Percentiles rank a stretch among this genome's conserved stretches.
Evolutionary conservation across 176 grass and related monocot genomes (phyloP).

Genomic region (Musa beccarii): DNA sequence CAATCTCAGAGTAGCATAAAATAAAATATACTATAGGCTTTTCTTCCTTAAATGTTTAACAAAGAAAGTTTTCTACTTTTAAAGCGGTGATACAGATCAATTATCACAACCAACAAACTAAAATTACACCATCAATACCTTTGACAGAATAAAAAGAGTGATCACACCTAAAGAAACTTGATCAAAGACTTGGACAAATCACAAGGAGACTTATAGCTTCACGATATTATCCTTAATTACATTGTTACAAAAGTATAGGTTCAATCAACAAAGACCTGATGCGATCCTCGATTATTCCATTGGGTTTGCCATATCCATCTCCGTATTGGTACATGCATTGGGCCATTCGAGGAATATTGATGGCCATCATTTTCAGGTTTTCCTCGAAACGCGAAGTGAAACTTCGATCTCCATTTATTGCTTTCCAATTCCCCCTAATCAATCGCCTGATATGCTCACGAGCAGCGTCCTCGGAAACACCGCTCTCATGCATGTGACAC

Average conservation of each 20-base stretch:
- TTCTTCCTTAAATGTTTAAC: too few relatives aligned
- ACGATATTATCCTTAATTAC: too few relatives aligned
- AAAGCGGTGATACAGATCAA: too few relatives aligned
- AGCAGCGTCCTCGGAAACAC: background rate
- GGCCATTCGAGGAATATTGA: background rate
- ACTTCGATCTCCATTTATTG: background rate
- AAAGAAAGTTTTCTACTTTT: too few relatives aligned
- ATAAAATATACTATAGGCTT: too few relatives aligned
- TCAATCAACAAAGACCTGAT: slow-evolving; percentile 6
- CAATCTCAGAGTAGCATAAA: too few relatives aligned
- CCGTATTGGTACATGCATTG: slow-evolving; percentile 9
- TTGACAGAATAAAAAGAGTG: too few relatives aligned
- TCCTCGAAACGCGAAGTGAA: slow-evolving; percentile 13
- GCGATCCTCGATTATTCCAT: background rate
- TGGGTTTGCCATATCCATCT: slow-evolving; percentile 10
- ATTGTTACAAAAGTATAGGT: background rate
- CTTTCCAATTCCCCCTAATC: slow-evolving; percentile 9
- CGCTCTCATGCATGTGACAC: slow-evolving; percentile 16
- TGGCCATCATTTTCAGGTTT: background rate
- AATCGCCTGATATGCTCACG: slow-evolving; percentile 8
- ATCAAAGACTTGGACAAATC: too few relatives aligned
- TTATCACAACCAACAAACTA: too few relatives aligned
- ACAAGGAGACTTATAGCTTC: too few relatives aligned
- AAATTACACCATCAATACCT: too few relatives aligned
- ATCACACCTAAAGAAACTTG: too few relatives aligned